Base-by-base conservation (phyloP, 192 early-diverging fungal genomes). In the Coemansia furcata region DNA sequence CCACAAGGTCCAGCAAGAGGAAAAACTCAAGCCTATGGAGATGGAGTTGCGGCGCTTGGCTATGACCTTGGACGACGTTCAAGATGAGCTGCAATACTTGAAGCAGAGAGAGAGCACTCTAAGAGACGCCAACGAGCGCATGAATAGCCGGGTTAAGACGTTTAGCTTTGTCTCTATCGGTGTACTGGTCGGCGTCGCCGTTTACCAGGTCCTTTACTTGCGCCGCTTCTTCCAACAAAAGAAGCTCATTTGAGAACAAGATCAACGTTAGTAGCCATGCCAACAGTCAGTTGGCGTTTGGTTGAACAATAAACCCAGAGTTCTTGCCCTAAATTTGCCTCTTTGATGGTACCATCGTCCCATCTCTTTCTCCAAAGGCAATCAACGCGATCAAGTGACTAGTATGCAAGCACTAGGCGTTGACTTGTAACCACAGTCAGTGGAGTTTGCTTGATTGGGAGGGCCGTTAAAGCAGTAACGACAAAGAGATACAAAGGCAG, bases 71-170 rank as follows among this genome's bases (percentile, higher is more conserved):
- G 84, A 88, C 63, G 90, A 93, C 46, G 87, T 96, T 63, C 77
- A 90, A 36, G 90, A 88, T n/a, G 89, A 95, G 58, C 91, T 98
- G 89, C 89, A 94, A 65, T 87, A 89, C 64, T 72, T 96, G 58
- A 93, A 95, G 81, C 74, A 68, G 37, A 82, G 93, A 46, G 96
- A 98, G 71, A 85, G 84, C 64, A 83, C 85, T 55, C 88, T 98
- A 90, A 85, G 96, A 69, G 88, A 95, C 69, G 90, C 93, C 19
- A 98, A 96, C 80, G 94, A 98, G 87, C 87, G 90, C 0, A 97
- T 94, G 47, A 98, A 98, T 77, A 86, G 88, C 19, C 86, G 93
- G 37, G 93, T 98, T 19, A 84, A 91, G 69, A 77, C 67, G 0
- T 78, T 83, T 63, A 73, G 68, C 68, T 90, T 88, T 80, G 88